phyloP scores from a whole-genome alignment of 805 yeast genomes.

The Candida chilensis region DNA sequence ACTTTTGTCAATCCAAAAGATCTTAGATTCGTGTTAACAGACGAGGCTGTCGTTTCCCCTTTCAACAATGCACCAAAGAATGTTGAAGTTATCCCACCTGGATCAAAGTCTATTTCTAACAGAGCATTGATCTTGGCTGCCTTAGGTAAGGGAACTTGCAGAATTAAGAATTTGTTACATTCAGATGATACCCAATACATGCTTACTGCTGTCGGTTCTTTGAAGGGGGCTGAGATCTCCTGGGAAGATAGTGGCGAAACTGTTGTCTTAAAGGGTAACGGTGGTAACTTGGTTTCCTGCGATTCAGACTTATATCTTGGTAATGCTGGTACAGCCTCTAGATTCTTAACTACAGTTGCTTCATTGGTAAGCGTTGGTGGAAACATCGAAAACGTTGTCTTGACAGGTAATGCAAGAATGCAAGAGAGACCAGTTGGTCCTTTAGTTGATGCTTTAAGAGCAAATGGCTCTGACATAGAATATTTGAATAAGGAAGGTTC shows the following conservation, averaged over 20 bases:
- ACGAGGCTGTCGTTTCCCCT: slow-evolving; percentile 63
- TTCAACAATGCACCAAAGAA: slow-evolving; percentile 29
- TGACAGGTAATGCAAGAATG: slow-evolving; percentile 96
- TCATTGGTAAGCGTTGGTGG: slow-evolving; percentile 53
- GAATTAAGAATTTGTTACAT: slow-evolving; percentile 77
- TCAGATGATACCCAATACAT: slow-evolving; percentile 95
- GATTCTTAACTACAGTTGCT: slow-evolving; percentile 89
- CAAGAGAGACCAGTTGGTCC: slow-evolving; percentile 97
- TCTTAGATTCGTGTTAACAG: slow-evolving; percentile 73
- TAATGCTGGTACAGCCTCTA: slow-evolving; percentile 96
- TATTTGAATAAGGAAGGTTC: slow-evolving; percentile 75
- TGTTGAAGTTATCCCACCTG: slow-evolving; percentile 73
- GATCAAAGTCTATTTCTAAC: slow-evolving; percentile 94
- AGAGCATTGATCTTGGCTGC: slow-evolving; percentile 93
- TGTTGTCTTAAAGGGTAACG: slow-evolving; percentile 74
- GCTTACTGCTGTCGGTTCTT: slow-evolving; percentile 74
- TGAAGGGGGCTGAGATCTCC: slow-evolving; percentile 74
- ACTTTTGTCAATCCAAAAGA: slow-evolving; percentile 76
- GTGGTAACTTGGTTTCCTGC: slow-evolving; percentile 64
- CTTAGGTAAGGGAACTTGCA: slow-evolving; percentile 77
- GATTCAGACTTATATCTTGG: slow-evolving; percentile 75
- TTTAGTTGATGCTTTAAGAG: slow-evolving; percentile 78
- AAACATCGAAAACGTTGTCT: slow-evolving; percentile 35
- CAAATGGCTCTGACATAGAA: slow-evolving; percentile 69
- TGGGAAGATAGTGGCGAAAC: slow-evolving; percentile 91